Evolutionary conservation across 345 rosid genomes (phyloP).

Genomic region (Salix viminalis): DNA sequence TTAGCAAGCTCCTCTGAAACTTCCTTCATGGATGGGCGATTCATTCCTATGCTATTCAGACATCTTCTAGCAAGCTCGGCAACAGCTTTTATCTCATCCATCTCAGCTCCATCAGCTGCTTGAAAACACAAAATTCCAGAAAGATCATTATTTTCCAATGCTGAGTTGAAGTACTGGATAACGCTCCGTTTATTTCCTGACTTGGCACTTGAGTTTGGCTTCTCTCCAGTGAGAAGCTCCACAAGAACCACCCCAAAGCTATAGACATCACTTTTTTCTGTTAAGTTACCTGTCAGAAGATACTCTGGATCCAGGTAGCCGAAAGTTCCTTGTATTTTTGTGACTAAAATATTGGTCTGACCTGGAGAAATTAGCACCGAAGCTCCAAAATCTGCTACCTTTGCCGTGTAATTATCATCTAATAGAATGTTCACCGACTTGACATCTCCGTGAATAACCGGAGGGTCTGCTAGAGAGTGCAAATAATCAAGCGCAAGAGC

Average conservation of each 20-base stretch:
- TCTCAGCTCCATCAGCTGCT: background rate
- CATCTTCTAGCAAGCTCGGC: background rate
- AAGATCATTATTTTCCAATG: background rate
- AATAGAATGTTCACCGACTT: conserved; percentile 32
- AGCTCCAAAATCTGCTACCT: conserved; percentile 37
- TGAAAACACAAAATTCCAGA: background rate
- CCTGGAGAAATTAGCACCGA: conserved; percentile 21
- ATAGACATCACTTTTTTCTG: conserved; percentile 31
- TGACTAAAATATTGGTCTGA: conserved; percentile 1
- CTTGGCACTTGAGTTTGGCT: background rate
- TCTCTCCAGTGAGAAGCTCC: conserved; percentile 27
- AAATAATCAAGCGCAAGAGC: conserved; percentile 33
- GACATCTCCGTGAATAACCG: conserved; percentile 36
- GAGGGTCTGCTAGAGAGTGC: conserved; percentile 34
- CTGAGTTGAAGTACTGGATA: conserved; percentile 11
- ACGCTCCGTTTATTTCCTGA: background rate
- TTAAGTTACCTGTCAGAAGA: conserved; percentile 18
- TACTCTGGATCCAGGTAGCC: conserved; percentile 42
- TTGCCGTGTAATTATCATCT: conserved; percentile 23
- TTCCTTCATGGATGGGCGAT: background rate
- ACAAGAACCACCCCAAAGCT: conserved; percentile 36
- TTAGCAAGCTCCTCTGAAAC: background rate
- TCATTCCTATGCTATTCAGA: background rate
- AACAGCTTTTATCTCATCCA: background rate
- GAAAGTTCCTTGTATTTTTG: conserved; percentile 22